phyloP scores from a whole-genome alignment of 306 rosid species.

The Alnus glutinosa region DNA sequence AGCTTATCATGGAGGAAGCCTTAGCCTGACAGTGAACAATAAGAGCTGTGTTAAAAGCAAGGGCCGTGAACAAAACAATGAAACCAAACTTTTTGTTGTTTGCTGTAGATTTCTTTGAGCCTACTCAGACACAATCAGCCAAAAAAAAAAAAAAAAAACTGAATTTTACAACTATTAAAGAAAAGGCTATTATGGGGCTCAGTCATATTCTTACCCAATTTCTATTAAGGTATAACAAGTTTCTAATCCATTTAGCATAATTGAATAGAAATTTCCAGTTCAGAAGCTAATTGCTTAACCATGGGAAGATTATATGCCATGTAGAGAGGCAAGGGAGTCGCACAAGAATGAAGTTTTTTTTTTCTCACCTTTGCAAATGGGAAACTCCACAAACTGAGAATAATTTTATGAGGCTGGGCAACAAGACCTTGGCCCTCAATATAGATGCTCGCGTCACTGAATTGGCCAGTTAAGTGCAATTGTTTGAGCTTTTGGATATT shows the following conservation, averaged over 20 bases:
- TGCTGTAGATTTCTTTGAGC: background rate
- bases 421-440: constrained; percentile 67
- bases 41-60: background rate
- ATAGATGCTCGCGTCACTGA: constrained; percentile 64
- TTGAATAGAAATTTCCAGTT: background rate
- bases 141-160: background rate
- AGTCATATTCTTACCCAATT: background rate
- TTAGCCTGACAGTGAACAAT: background rate
- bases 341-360: constrained; percentile 4
- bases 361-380: constrained; percentile 82
- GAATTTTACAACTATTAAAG: background rate
- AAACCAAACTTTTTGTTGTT: background rate
- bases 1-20: background rate
- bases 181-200: background rate
- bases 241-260: background rate
- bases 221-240: background rate
- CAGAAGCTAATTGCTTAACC: background rate
- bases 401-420: constrained; percentile 65
- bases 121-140: background rate
- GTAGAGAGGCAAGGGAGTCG: background rate
- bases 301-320: background rate
- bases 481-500: constrained; percentile 53
- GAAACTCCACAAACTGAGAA: constrained; percentile 91
- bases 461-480: constrained; percentile 60
- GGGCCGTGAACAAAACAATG: background rate